phyloP scores from a whole-genome alignment of 176 grass and related monocot genomes.

The Bolboschoenus planiculmis region DNA sequence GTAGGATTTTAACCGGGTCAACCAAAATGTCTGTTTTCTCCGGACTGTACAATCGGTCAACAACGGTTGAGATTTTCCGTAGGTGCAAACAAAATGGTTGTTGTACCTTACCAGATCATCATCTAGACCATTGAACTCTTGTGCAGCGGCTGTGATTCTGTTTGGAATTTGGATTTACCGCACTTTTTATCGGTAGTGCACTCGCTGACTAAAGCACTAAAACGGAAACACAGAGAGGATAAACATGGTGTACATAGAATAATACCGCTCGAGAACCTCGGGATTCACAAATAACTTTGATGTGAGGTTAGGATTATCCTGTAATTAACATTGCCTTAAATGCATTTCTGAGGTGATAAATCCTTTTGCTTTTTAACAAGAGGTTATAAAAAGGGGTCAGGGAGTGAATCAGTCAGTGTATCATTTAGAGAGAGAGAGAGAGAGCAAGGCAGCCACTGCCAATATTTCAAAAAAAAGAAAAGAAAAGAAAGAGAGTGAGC shows the following conservation, averaged over 20 bases:
- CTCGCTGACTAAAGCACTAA: background rate
- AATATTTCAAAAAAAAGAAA: no score
- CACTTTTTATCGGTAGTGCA: background rate
- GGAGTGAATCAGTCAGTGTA: background rate
- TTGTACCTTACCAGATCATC: background rate
- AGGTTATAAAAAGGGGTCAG: background rate
- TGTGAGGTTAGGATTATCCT: background rate
- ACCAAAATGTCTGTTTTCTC: background rate
- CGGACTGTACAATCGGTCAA: background rate
- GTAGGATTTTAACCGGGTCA: background rate
- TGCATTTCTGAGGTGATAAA: background rate
- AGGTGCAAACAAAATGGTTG: background rate
- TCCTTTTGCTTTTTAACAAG: conserved; percentile 1
- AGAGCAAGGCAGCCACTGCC: background rate
- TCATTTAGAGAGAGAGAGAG: background rate
- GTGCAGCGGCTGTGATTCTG: background rate
- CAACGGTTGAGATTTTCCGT: background rate
- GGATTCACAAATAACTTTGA: background rate
- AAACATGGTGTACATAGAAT: background rate
- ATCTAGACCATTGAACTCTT: background rate
- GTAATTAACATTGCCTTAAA: conserved; percentile 19
- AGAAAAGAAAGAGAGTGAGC: background rate
- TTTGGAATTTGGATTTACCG: background rate
- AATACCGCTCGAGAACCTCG: background rate
- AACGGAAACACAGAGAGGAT: conserved; percentile 9